phyloP scores from a whole-genome alignment of 2,329 filamentous ascomycete species.

The Cladosporium sp. region DNA sequence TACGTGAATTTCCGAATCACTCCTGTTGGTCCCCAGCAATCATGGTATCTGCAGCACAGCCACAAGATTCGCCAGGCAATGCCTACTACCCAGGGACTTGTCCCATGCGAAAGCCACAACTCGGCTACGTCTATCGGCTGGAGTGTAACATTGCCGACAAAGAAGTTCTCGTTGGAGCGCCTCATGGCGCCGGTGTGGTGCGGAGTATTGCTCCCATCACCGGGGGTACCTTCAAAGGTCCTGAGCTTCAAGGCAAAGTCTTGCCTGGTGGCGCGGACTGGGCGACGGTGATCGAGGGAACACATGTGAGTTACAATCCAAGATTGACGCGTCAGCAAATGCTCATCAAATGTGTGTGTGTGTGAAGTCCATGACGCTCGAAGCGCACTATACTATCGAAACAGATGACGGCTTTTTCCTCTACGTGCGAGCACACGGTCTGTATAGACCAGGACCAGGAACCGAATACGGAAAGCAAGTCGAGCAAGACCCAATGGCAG shows the following conservation, averaged over 20 bases:
- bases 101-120: background rate
- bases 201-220: background rate
- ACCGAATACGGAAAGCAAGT: background rate
- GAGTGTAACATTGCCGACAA: background rate
- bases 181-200: background rate
- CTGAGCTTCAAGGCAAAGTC: background rate
- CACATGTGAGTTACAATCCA: background rate
- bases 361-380: background rate
- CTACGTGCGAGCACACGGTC: background rate
- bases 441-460: background rate
- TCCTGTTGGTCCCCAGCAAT: background rate
- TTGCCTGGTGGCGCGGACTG: background rate
- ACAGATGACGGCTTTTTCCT: background rate
- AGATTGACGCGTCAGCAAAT: background rate
- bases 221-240: background rate
- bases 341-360: background rate
- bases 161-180: background rate
- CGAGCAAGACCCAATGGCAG: background rate
- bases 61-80: background rate
- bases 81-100: background rate
- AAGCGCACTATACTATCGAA: background rate
- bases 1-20: background rate
- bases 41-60: background rate
- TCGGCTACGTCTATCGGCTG: background rate
- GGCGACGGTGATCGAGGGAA: background rate